Conservation (phyloP, 2,329 filamentous ascomycete genomes). For the Trichoderma koningii region DNA sequence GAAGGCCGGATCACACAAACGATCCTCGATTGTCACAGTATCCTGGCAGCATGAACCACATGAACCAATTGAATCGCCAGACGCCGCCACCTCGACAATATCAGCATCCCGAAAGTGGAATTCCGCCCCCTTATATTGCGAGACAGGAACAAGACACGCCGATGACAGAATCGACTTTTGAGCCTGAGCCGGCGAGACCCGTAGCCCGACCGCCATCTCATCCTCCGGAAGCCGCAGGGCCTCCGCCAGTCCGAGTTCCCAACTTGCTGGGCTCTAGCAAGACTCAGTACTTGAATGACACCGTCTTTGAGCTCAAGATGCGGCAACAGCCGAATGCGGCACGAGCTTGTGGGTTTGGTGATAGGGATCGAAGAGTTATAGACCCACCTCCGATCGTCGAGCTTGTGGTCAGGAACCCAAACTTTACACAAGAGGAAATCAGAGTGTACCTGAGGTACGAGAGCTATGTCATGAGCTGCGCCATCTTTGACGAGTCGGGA, state of each 20-base stretch:
- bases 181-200: conserved; percentile 14
- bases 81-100: conserved; percentile 10
- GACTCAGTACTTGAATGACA: conserved; percentile 30
- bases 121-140: not conserved
- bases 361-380: conserved; percentile 77
- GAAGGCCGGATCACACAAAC: not conserved
- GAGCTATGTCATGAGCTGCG: conserved; percentile 74
- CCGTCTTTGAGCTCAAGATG: conserved; percentile 48
- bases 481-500: conserved; percentile 70
- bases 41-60: not conserved
- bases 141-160: conserved; percentile 6
- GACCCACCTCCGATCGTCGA: conserved; percentile 84
- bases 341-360: conserved; percentile 79
- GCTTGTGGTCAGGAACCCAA: conserved; percentile 63
- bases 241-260: conserved; percentile 30
- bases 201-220: not conserved
- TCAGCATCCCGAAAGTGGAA: not conserved
- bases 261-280: conserved; percentile 35
- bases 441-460: conserved; percentile 57
- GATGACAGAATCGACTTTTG: not conserved
- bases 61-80: conserved; percentile 15
- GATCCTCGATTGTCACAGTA: conserved; percentile 12
- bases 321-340: conserved; percentile 79
- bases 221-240: not conserved
- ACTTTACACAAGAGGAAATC: conserved; percentile 56